Evolutionary conservation across 441 rosid species (phyloP).

Genomic region (Syzygium syzygioides): DNA sequence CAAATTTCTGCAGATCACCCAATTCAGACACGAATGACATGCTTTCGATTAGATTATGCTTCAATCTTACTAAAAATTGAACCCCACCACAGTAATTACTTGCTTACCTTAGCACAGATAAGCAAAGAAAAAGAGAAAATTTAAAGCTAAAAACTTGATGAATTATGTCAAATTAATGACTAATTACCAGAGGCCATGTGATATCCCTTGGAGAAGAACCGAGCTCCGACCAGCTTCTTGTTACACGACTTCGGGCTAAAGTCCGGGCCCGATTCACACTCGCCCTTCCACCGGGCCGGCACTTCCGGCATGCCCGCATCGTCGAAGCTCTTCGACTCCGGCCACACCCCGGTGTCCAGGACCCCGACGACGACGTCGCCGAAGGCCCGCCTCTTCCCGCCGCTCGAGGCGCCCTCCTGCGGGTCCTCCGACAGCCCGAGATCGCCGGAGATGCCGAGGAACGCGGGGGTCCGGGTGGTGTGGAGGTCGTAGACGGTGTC

Average conservation of each 20-base stretch:
- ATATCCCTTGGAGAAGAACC: constrained; percentile 72
- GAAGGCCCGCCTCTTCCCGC: constrained; percentile 28
- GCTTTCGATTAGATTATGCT: not conserved
- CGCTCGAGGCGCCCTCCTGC: constrained; percentile 17
- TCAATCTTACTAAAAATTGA: not conserved
- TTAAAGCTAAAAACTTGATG: not conserved
- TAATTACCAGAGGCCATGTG: constrained; percentile 39
- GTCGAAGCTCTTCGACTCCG: constrained; percentile 65
- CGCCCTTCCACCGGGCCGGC: constrained; percentile 67
- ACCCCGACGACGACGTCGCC: constrained; percentile 62
- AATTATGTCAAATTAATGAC: not conserved
- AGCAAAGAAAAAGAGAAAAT: not conserved
- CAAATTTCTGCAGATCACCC: not conserved
- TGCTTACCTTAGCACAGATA: not conserved
- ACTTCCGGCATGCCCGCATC: constrained; percentile 55
- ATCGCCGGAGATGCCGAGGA: constrained; percentile 56
- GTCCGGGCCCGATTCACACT: constrained; percentile 64
- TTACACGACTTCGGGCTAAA: constrained; percentile 60
- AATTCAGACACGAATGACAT: not conserved
- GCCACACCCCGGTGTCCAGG: constrained; percentile 92
- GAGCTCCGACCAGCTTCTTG: constrained; percentile 74
- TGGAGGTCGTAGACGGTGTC: constrained; percentile 68
- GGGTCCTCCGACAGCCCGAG: constrained; percentile 41
- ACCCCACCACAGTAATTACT: not conserved
- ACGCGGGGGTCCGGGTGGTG: constrained; percentile 71